A percentile compares a stretch with the other conserved stretches of the same genome.
These are phyloP conservation scores for Caloboletus firmus DNA, from an alignment of 1,284 basidiomycete genomes.

Conservation along the genomic window DNA sequence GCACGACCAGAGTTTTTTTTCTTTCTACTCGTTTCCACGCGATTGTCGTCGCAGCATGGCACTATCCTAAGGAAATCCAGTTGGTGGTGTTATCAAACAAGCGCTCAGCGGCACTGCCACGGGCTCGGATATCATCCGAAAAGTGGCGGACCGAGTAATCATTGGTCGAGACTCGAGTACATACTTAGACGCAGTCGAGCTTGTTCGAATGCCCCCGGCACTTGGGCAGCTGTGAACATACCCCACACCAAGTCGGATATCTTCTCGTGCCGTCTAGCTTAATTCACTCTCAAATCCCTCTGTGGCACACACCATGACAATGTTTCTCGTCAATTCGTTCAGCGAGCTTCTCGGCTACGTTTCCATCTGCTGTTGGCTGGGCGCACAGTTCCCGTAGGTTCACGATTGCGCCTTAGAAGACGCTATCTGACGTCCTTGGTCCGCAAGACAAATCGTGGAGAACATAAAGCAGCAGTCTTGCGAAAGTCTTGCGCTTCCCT, in stretches of 20 bases:
- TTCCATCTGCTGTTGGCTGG: slow-evolving; percentile 86
- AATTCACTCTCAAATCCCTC: neutral
- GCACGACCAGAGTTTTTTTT: neutral
- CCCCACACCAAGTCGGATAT: slow-evolving; percentile 5
- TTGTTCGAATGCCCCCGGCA: neutral
- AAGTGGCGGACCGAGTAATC: neutral
- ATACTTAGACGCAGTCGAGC: neutral
- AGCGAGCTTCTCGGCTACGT: slow-evolving; percentile 68
- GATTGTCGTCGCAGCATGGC: too few relatives aligned
- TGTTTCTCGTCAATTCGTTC: slow-evolving; percentile 23
- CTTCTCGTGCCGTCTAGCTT: neutral
- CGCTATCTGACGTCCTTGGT: slow-evolving; percentile 12
- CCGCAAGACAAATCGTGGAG: slow-evolving; percentile 72
- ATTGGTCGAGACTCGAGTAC: neutral
- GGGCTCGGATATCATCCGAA: neutral
- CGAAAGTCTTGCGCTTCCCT: slow-evolving; percentile 86
- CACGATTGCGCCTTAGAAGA: slow-evolving; percentile 2
- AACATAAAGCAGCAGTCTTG: slow-evolving; percentile 75
- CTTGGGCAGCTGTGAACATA: slow-evolving; percentile 16
- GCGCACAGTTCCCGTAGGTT: slow-evolving; percentile 89
- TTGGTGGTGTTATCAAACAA: neutral
- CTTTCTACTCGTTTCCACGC: too few relatives aligned
- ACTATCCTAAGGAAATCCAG: too few relatives aligned
- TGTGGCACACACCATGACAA: slow-evolving; percentile 9
- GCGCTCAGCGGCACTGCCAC: neutral